Evolutionary conservation across 495 filamentous ascomycete species (phyloP).

Genomic region (Penicillium malachiteum): DNA sequence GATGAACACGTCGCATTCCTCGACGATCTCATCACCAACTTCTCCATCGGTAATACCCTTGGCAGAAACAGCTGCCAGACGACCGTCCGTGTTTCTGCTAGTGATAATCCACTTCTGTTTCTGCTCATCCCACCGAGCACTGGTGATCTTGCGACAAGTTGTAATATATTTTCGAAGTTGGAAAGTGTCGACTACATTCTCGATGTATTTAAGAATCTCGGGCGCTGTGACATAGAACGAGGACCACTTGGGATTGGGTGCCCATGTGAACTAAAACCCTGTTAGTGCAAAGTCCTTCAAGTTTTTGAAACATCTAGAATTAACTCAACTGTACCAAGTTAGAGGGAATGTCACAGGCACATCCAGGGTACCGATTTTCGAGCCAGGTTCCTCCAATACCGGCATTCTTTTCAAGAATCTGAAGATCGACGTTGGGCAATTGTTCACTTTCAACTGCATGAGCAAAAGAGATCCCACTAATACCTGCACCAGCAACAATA

Average conservation of each 20-base stretch:
- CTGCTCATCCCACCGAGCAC: conserved; percentile 49
- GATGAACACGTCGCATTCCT: conserved; percentile 43
- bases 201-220: conserved; percentile 61
- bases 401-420: conserved; percentile 41
- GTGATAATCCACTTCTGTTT: conserved; percentile 43
- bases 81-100: conserved; percentile 28
- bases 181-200: conserved; percentile 51
- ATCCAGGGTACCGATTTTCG: conserved; percentile 39
- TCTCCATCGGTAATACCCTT: not conserved
- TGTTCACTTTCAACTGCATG: not conserved
- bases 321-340: conserved; percentile 8
- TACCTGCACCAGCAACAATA: not conserved
- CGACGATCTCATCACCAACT: not conserved
- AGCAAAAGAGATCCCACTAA: not conserved
- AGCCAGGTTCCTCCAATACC: conserved; percentile 41
- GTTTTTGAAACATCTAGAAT: not conserved
- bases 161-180: conserved; percentile 49
- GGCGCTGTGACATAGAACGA: conserved; percentile 53
- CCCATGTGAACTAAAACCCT: conserved; percentile 46
- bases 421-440: conserved; percentile 14
- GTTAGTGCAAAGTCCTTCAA: not conserved
- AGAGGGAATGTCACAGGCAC: conserved; percentile 31
- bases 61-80: not conserved
- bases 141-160: conserved; percentile 41
- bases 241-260: conserved; percentile 61